Evolutionary conservation across 352 stramenopile genomes (phyloP).

Genomic region (Aphanomyces stellatus): DNA sequence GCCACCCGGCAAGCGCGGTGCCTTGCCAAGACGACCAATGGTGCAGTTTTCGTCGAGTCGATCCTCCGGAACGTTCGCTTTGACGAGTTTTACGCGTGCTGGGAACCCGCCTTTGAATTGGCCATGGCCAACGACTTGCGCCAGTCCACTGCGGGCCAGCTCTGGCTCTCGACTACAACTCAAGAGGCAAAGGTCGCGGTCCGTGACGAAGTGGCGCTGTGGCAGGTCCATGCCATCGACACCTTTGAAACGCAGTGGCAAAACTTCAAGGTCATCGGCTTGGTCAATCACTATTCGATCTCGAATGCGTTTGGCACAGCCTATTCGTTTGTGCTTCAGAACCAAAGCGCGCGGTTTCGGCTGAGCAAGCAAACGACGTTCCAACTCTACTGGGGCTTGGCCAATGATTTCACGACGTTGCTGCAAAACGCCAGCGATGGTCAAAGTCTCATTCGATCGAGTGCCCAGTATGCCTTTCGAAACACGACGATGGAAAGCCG

Average conservation of each 20-base stretch:
- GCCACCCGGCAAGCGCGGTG: conserved; percentile 1
- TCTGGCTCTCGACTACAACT: conserved; percentile 45
- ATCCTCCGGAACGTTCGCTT: conserved; percentile 13
- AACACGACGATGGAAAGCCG: not conserved
- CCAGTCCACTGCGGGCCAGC: conserved; percentile 71
- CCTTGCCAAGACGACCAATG: not conserved
- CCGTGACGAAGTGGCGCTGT: not conserved
- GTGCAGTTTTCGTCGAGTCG: not conserved
- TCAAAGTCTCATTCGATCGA: not conserved
- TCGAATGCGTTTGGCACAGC: not conserved
- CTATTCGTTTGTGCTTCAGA: not conserved
- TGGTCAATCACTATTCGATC: not conserved
- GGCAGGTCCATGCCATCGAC: not conserved
- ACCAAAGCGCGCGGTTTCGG: not conserved
- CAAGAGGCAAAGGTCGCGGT: not conserved
- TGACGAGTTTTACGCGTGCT: not conserved
- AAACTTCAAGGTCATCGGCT: conserved; percentile 1
- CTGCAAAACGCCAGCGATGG: not conserved
- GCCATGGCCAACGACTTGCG: not conserved
- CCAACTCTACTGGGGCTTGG: conserved; percentile 5
- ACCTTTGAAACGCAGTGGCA: not conserved
- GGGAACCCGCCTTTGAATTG: not conserved
- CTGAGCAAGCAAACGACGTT: not conserved
- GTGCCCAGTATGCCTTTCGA: not conserved
- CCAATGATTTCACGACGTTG: not conserved